These are phyloP conservation scores for Candida tallmaniae DNA, from an alignment of 805 yeast species.

Conservation along the genomic window DNA sequence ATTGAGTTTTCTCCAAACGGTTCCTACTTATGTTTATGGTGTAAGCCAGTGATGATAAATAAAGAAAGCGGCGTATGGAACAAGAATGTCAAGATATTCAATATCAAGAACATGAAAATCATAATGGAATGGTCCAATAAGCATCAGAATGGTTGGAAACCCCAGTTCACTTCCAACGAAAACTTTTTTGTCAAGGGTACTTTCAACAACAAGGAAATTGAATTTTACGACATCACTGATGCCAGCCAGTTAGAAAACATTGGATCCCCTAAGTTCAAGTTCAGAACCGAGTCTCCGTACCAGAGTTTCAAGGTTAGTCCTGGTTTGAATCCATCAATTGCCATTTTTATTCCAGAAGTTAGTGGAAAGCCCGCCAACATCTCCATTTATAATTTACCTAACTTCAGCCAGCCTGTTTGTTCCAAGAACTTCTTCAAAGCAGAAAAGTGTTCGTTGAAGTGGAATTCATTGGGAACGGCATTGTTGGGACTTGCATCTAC, in stretches of 20 bases:
- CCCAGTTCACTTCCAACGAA: slow-evolving; percentile 87
- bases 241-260: slow-evolving; percentile 26
- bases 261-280: slow-evolving; percentile 53
- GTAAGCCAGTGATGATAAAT: slow-evolving; percentile 65
- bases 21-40: slow-evolving; percentile 80
- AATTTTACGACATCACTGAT: slow-evolving; percentile 54
- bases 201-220: slow-evolving; percentile 55
- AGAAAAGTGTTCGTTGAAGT: slow-evolving; percentile 83
- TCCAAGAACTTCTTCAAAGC: slow-evolving; percentile 92
- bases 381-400: slow-evolving; percentile 75
- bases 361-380: slow-evolving; percentile 88
- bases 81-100: slow-evolving; percentile 78
- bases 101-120: slow-evolving; percentile 43
- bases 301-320: slow-evolving; percentile 70
- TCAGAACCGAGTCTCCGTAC: slow-evolving; percentile 47
- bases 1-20: slow-evolving; percentile 88
- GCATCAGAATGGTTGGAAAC: slow-evolving; percentile 85
- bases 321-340: slow-evolving; percentile 85
- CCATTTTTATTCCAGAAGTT: slow-evolving; percentile 84
- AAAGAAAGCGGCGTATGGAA: slow-evolving; percentile 70
- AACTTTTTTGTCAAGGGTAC: slow-evolving; percentile 54
- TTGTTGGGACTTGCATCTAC: slow-evolving; percentile 89
- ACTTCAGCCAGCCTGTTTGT: slow-evolving; percentile 72
- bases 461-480: slow-evolving; percentile 96
- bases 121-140: slow-evolving; percentile 67